Conservation (phyloP, 164 flowering plant species). For the Brasenia schreberi region DNA sequence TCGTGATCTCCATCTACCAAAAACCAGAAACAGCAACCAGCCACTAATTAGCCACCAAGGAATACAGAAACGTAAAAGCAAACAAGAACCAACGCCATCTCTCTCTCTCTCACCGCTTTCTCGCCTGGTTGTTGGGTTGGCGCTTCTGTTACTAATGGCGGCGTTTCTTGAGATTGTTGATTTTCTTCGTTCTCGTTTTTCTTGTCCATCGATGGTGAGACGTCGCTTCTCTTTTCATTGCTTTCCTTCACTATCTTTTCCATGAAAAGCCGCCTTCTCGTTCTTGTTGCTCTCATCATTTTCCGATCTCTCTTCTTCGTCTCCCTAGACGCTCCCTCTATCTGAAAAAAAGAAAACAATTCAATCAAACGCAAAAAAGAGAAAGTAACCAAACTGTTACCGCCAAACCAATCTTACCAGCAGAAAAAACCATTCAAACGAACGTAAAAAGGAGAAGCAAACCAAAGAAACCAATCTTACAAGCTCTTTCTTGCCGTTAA, state of each 20-base stretch:
- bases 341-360: neutral
- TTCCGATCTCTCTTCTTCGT: neutral
- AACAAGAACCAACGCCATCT: no score
- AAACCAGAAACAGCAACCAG: no score
- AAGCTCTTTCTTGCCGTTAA: neutral
- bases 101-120: no score
- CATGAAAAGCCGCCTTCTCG: neutral
- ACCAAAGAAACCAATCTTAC: neutral
- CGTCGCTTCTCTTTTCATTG: neutral
- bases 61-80: no score
- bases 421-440: no score
- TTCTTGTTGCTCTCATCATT: neutral
- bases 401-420: no score
- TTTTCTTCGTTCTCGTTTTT: neutral
- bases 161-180: no score
- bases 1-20: no score
- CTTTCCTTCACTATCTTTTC: neutral
- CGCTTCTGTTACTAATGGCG: no score
- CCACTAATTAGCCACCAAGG: no score
- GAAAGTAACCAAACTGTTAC: neutral
- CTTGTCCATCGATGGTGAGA: neutral
- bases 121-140: no score
- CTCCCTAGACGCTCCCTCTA: neutral
- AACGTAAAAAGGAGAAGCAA: neutral
- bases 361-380: neutral